Percentiles rank a stretch among this genome's conserved stretches.
These are phyloP conservation scores for Zasmidium angulare DNA, from an alignment of 2,329 filamentous ascomycete species.

Conservation along the genomic window DNA sequence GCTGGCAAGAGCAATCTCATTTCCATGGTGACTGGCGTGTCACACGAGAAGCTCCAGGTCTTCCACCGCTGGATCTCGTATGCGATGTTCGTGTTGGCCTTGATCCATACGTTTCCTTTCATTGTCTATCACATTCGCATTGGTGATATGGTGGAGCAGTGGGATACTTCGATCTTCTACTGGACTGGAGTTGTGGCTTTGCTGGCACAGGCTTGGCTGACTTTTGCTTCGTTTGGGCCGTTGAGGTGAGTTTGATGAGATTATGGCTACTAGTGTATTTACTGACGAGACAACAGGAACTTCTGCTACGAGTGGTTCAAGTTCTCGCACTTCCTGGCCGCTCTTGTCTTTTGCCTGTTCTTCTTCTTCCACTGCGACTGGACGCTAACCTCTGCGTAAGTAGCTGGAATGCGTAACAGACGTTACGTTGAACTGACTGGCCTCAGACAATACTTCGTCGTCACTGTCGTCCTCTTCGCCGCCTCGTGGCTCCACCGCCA, in stretches of 20 bases:
- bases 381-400: constrained; percentile 53
- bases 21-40: constrained; percentile 53
- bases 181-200: constrained; percentile 58
- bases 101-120: constrained; percentile 62
- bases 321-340: constrained; percentile 53
- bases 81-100: constrained; percentile 56
- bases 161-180: constrained; percentile 49
- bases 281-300: constrained; percentile 39
- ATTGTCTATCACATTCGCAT: constrained; percentile 52
- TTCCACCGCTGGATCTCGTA: constrained; percentile 56
- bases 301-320: constrained; percentile 63
- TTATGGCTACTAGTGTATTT: background rate
- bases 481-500: constrained; percentile 48
- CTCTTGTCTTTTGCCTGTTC: constrained; percentile 56
- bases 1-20: constrained; percentile 56
- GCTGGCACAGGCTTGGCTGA: constrained; percentile 46
- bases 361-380: constrained; percentile 62
- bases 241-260: constrained; percentile 43
- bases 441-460: constrained; percentile 60
- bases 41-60: constrained; percentile 58
- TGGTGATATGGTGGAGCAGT: constrained; percentile 50
- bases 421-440: background rate
- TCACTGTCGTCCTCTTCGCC: constrained; percentile 53
- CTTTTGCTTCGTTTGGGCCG: constrained; percentile 52
- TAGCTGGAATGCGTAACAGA: background rate